Conservation (phyloP, 1,284 basidiomycete species). For the Bondarzewia mesenterica region DNA sequence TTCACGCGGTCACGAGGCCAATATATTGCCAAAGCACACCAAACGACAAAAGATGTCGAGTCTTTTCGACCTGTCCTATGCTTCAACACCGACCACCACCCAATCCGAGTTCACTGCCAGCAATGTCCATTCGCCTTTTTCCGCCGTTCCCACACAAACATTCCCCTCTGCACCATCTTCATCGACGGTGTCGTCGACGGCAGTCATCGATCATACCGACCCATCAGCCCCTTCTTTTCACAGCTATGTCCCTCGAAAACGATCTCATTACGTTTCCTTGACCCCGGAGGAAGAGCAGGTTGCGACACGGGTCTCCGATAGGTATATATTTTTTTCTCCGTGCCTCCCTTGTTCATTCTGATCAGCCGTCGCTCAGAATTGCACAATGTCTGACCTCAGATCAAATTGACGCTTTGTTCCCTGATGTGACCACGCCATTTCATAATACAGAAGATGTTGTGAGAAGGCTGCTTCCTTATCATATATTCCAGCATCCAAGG, state of each 20-base stretch:
- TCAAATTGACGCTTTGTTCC: conserved; percentile 48
- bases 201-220: neutral
- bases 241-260: conserved; percentile 4
- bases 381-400: conserved; percentile 48
- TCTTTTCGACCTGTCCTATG: conserved; percentile 30
- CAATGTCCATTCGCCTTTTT: neutral
- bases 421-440: conserved; percentile 65
- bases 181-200: neutral
- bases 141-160: neutral
- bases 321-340: conserved; percentile 1
- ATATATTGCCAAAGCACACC: conserved; percentile 35
- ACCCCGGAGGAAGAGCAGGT: conserved; percentile 19
- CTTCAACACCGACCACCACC: conserved; percentile 9
- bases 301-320: conserved; percentile 12
- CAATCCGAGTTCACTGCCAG: neutral
- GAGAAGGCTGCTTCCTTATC: conserved; percentile 63
- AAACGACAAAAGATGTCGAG: conserved; percentile 54
- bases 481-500: conserved; percentile 64
- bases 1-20: conserved; percentile 36
- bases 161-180: neutral
- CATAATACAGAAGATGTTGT: conserved; percentile 50
- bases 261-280: conserved; percentile 6
- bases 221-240: neutral
- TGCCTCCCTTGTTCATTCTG: neutral
- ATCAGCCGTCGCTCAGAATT: conserved; percentile 33